phyloP scores from a whole-genome alignment of 495 filamentous ascomycete genomes.

The Chlorociboria aeruginascens region DNA sequence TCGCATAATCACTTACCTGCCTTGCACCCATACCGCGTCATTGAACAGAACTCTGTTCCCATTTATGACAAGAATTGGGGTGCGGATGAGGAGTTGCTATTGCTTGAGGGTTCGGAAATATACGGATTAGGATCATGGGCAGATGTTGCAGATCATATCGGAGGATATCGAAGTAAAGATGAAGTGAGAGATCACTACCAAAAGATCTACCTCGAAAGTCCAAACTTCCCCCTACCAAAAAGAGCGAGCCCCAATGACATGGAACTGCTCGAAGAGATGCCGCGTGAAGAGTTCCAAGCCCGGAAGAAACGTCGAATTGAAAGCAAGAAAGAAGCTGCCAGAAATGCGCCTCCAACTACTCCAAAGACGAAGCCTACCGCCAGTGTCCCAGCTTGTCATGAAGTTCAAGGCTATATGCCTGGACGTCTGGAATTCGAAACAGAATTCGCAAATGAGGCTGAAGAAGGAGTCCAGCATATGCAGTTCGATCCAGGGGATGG shows the following conservation, averaged over 20 bases:
- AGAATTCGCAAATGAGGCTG: conserved; percentile 93
- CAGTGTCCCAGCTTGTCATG: conserved; percentile 87
- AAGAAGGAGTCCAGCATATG: conserved; percentile 97
- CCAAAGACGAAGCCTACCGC: conserved; percentile 95
- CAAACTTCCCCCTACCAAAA: conserved; percentile 74
- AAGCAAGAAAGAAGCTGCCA: conserved; percentile 76
- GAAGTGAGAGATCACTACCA: conserved; percentile 92
- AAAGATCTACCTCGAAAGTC: conserved; percentile 72
- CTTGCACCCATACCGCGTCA: conserved; percentile 81
- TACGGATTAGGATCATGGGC: conserved; percentile 97
- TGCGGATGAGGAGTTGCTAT: conserved; percentile 85
- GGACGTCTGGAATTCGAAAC: conserved; percentile 96
- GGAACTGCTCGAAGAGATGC: conserved; percentile 61
- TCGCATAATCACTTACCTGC: conserved; percentile 74
- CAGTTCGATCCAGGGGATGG: conserved; percentile 95
- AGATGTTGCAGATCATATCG: conserved; percentile 96
- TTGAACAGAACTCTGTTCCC: conserved; percentile 95
- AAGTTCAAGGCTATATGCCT: conserved; percentile 98
- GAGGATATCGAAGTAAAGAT: conserved; percentile 84
- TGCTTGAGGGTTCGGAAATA: conserved; percentile 93
- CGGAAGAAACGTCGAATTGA: conserved; percentile 93
- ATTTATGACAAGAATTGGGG: conserved; percentile 95
- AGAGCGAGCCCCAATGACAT: conserved; percentile 71
- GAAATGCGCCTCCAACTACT: conserved; percentile 67
- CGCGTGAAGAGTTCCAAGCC: conserved; percentile 85